Percentiles rank a stretch among this genome's conserved stretches.
Evolutionary conservation across 2,329 filamentous ascomycete species (phyloP).

Genomic region (Fusarium nurragi): DNA sequence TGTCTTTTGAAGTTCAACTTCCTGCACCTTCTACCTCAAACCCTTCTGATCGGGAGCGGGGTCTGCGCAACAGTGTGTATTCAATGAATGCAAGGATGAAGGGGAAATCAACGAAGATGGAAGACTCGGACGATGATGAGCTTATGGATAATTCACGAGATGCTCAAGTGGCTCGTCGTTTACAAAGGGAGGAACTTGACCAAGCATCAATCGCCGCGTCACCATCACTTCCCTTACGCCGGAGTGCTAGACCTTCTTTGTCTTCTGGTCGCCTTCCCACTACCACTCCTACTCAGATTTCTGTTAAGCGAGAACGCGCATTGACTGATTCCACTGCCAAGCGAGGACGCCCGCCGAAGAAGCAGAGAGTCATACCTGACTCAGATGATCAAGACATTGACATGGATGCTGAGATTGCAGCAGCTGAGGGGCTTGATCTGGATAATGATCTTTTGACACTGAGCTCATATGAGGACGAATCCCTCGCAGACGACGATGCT

Average conservation of each 20-base stretch:
- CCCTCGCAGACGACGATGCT: conserved; percentile 31
- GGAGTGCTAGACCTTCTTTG: conserved; percentile 20
- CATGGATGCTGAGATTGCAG: conserved; percentile 48
- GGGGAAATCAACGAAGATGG: conserved; percentile 52
- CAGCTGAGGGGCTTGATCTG: conserved; percentile 32
- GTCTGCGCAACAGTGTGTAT: conserved; percentile 56
- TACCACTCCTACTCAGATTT: conserved; percentile 8
- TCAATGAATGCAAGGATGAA: conserved; percentile 60
- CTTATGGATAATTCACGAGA: conserved; percentile 42
- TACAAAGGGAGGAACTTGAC: conserved; percentile 49
- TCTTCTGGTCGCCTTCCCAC: conserved; percentile 2
- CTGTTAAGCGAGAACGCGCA: conserved; percentile 42
- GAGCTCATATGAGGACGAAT: conserved; percentile 25
- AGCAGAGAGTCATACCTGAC: conserved; percentile 43
- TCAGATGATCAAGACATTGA: conserved; percentile 47
- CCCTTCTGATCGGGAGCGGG: conserved; percentile 44
- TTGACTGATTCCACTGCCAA: conserved; percentile 31
- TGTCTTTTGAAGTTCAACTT: conserved; percentile 46
- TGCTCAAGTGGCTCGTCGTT: conserved; percentile 47
- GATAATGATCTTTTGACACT: conserved; percentile 14
- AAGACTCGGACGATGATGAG: conserved; percentile 53
- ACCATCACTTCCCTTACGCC: conserved; percentile 20
- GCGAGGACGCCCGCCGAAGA: conserved; percentile 45
- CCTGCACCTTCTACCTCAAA: conserved; percentile 33
- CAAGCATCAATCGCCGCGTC: conserved; percentile 12